Percentiles rank a stretch among this genome's conserved stretches.
Evolutionary conservation across 1,139 yeast species (phyloP).

Genomic region (Geotrichum cucujoidarum): DNA sequence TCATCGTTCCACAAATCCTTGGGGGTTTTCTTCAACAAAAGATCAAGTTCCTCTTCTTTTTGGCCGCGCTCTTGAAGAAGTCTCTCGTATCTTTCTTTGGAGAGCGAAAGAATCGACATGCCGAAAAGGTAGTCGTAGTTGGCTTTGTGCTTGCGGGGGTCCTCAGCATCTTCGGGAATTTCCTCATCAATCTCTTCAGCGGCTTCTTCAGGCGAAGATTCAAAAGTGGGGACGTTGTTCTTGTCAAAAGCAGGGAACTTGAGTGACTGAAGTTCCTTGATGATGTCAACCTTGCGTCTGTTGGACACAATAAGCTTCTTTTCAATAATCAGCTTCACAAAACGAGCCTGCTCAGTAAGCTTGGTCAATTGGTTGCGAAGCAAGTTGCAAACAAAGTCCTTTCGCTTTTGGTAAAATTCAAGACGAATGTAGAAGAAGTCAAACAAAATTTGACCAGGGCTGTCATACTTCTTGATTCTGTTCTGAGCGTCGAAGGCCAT

Average conservation of each 20-base stretch:
- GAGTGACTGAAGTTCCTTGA: conserved; percentile 55
- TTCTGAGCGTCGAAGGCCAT: conserved; percentile 95
- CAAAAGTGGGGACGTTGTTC: conserved; percentile 53
- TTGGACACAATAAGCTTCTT: conserved; percentile 65
- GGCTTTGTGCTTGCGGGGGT: conserved; percentile 38
- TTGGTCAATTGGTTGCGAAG: conserved; percentile 71
- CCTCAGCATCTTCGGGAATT: conserved; percentile 31
- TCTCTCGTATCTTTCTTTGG: conserved; percentile 81
- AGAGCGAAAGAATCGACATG: conserved; percentile 93
- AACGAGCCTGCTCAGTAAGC: conserved; percentile 80
- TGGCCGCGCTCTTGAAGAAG: conserved; percentile 65
- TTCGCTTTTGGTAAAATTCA: conserved; percentile 86
- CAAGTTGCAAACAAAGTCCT: conserved; percentile 67
- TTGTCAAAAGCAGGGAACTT: conserved; percentile 76
- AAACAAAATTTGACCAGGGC: conserved; percentile 67
- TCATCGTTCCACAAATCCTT: conserved; percentile 87
- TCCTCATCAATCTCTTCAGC: conserved; percentile 37
- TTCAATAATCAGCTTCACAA: conserved; percentile 85
- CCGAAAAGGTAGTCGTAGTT: conserved; percentile 48
- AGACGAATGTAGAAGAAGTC: conserved; percentile 85
- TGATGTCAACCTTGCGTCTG: conserved; percentile 60
- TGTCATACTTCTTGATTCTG: conserved; percentile 74
- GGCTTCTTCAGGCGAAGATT: conserved; percentile 37
- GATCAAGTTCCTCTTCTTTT: conserved; percentile 67
- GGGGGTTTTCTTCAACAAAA: conserved; percentile 62